phyloP scores from a whole-genome alignment of 1,139 yeast species.

The Sugiyamaella pinicola region DNA sequence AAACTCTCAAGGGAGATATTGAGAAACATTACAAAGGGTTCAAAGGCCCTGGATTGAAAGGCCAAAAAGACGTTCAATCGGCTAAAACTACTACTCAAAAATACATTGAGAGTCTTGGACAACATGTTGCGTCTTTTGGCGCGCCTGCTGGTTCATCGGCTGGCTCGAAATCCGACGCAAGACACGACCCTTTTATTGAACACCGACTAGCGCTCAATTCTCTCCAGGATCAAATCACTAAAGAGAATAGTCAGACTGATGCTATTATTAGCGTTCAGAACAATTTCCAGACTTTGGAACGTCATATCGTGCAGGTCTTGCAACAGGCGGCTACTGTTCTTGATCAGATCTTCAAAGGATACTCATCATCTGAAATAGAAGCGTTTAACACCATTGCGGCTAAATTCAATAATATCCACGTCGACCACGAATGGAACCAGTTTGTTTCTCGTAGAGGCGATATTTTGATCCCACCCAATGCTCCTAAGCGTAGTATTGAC shows the following conservation, averaged over 20 bases:
- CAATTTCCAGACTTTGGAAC: constrained; percentile 47
- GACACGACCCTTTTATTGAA: constrained; percentile 50
- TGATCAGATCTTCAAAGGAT: constrained; percentile 39
- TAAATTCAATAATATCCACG: constrained; percentile 42
- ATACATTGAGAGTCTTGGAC: constrained; percentile 44
- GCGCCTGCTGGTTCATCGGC: constrained; percentile 20
- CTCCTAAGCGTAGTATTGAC: constrained; percentile 45
- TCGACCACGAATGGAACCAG: constrained; percentile 50
- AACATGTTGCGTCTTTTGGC: constrained; percentile 37
- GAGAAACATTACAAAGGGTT: constrained; percentile 47
- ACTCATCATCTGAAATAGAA: constrained; percentile 37
- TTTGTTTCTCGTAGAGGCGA: constrained; percentile 42
- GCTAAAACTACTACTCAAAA: constrained; percentile 42
- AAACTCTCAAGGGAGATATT: constrained; percentile 42
- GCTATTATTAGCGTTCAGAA: constrained; percentile 48
- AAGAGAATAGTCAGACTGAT: constrained; percentile 51
- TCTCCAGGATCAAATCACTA: constrained; percentile 47
- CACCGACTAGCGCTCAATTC: constrained; percentile 45
- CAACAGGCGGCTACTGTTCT: constrained; percentile 45
- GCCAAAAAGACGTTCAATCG: constrained; percentile 45
- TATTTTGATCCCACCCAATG: constrained; percentile 40
- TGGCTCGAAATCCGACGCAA: constrained; percentile 43
- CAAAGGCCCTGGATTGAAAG: constrained; percentile 42
- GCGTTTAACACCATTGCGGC: constrained; percentile 40
- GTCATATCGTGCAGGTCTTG: constrained; percentile 47